Evolutionary conservation across 768 basidiomycete species (phyloP).

Genomic region (Boletus insuetus): DNA sequence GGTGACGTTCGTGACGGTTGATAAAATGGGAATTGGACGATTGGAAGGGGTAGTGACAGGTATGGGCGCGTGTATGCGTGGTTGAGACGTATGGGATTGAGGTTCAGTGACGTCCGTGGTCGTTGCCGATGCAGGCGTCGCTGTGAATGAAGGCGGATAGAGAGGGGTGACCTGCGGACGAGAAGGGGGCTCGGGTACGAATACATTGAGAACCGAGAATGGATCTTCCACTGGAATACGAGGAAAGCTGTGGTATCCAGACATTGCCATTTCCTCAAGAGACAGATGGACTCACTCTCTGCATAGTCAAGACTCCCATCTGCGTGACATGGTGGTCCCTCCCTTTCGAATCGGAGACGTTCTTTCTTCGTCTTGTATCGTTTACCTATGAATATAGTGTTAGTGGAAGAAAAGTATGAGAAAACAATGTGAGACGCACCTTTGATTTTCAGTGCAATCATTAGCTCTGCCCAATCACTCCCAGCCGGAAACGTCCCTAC

Average conservation of each 20-base stretch:
- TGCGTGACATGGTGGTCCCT: constrained; percentile 64
- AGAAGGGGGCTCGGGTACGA: constrained; percentile 57
- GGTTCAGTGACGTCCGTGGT: background rate
- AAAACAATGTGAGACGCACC: constrained; percentile 36
- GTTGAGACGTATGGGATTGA: background rate
- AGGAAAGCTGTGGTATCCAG: background rate
- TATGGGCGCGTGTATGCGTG: constrained; percentile 22
- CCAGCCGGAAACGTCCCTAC: constrained; percentile 68
- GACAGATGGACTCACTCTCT: constrained; percentile 48
- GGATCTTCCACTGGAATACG: constrained; percentile 67
- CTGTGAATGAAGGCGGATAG: constrained; percentile 41
- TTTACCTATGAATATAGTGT: constrained; percentile 42
- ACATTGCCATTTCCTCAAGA: background rate
- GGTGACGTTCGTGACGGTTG: constrained; percentile 9
- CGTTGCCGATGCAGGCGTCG: constrained; percentile 5
- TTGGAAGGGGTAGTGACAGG: constrained; percentile 28
- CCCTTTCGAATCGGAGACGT: constrained; percentile 69
- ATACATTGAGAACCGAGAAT: constrained; percentile 60
- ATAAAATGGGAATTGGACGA: constrained; percentile 14
- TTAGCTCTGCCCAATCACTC: constrained; percentile 68
- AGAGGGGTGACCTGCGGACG: constrained; percentile 58
- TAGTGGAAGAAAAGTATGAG: background rate
- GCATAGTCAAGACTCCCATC: constrained; percentile 80
- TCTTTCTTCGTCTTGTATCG: constrained; percentile 82
- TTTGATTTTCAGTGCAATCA: constrained; percentile 74